phyloP scores from a whole-genome alignment of 495 filamentous ascomycete genomes.

The Aspergillus sclerotioniger region DNA sequence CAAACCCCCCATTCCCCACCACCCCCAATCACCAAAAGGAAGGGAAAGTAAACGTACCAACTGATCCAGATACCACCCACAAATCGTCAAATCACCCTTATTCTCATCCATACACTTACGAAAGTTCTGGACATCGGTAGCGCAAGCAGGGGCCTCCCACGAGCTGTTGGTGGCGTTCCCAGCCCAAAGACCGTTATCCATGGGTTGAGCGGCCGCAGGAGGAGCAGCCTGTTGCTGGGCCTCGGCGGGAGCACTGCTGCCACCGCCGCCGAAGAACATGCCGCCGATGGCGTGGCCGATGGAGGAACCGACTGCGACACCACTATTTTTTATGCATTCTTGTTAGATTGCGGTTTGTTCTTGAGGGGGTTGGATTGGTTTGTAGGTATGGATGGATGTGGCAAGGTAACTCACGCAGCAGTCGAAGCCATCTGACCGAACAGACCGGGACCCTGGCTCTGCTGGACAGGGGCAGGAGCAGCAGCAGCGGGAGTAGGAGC shows the following conservation, averaged over 20 bases:
- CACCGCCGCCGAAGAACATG: constrained; percentile 68
- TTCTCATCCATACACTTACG: constrained; percentile 95
- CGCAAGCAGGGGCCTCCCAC: constrained; percentile 61
- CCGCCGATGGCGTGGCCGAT: constrained; percentile 94
- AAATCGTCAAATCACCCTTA: constrained; percentile 88
- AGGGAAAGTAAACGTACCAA: constrained; percentile 48
- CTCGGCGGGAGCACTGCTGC: constrained; percentile 57
- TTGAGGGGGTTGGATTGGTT: neutral
- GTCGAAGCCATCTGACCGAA: constrained; percentile 87
- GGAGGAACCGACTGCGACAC: constrained; percentile 91
- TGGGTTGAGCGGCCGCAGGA: constrained; percentile 38
- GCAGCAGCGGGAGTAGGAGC: constrained; percentile 41
- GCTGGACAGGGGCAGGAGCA: constrained; percentile 42
- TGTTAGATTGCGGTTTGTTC: too few species aligned
- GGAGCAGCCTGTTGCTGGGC: constrained; percentile 43
- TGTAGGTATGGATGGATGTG: neutral
- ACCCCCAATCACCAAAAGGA: neutral
- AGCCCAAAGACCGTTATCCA: constrained; percentile 52
- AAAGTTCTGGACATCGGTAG: constrained; percentile 77
- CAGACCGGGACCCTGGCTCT: constrained; percentile 66
- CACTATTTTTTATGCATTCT: constrained; percentile 57
- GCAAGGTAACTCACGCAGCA: constrained; percentile 64
- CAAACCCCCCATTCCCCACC: neutral
- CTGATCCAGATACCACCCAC: constrained; percentile 97
- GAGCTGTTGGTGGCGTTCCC: constrained; percentile 50